Percentiles rank a stretch among this genome's conserved stretches.
These are phyloP conservation scores for Citrus mangshanensis DNA, from an alignment of 345 rosid genomes.

Conservation along the genomic window DNA sequence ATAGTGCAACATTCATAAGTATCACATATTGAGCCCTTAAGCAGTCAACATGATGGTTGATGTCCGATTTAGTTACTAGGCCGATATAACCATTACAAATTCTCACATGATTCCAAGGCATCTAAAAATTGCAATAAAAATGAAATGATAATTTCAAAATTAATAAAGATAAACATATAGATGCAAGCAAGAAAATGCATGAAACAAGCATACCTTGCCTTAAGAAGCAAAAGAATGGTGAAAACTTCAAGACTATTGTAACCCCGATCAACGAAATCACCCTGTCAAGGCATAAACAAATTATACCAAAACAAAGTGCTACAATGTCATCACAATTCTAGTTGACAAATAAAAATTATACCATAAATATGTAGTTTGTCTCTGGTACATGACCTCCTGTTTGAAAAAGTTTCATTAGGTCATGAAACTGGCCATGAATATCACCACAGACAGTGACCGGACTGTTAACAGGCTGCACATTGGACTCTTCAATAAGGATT, in stretches of 20 bases:
- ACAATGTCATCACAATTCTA: constrained; percentile 3
- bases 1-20: neutral
- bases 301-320: neutral
- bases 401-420: constrained; percentile 97
- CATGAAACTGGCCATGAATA: constrained; percentile 99
- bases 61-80: neutral
- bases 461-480: constrained; percentile 99
- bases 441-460: constrained; percentile 99
- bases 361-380: constrained; percentile 98
- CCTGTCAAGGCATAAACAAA: constrained; percentile 43
- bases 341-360: constrained; percentile 15
- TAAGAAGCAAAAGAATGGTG: constrained; percentile 90
- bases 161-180: neutral
- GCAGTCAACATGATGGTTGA: neutral
- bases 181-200: constrained; percentile 4
- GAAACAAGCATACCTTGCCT: constrained; percentile 62
- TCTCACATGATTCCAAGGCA: neutral
- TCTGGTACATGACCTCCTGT: constrained; percentile 99
- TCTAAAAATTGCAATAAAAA: neutral
- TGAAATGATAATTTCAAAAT: neutral
- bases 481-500: constrained; percentile 95
- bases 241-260: constrained; percentile 97
- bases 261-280: constrained; percentile 95
- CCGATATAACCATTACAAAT: neutral
- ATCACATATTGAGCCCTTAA: neutral